Evolutionary conservation across 805 yeast species (phyloP).

Genomic region (Candida parachauliodes): DNA sequence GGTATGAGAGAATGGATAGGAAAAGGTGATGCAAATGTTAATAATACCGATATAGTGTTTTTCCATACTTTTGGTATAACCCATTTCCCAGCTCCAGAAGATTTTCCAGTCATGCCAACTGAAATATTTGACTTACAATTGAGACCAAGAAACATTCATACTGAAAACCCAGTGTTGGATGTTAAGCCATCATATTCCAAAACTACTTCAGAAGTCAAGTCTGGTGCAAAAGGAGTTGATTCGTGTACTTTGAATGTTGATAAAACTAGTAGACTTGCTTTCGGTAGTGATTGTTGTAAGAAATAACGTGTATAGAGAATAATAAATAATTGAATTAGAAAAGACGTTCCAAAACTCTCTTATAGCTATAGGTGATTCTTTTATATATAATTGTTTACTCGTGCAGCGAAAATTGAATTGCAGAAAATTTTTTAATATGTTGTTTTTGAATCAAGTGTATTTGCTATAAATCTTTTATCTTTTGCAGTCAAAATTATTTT

Average conservation of each 20-base stretch:
- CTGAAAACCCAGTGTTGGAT: conserved; percentile 74
- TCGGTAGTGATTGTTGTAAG: conserved; percentile 19
- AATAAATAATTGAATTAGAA: no score
- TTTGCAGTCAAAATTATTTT: background rate
- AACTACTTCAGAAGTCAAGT: conserved; percentile 39
- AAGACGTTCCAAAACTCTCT: no score
- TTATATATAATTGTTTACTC: no score
- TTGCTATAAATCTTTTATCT: background rate
- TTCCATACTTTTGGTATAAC: conserved; percentile 85
- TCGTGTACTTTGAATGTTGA: conserved; percentile 35
- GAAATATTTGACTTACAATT: conserved; percentile 72
- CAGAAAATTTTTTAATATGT: no score
- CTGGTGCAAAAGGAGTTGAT: conserved; percentile 30
- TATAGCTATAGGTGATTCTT: no score
- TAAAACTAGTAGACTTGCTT: conserved; percentile 38
- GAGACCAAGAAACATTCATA: conserved; percentile 77
- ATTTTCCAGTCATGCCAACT: conserved; percentile 86
- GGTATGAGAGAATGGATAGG: conserved; percentile 71
- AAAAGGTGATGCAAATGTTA: conserved; percentile 54
- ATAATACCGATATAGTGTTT: conserved; percentile 66
- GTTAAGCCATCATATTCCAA: conserved; percentile 57
- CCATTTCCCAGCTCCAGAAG: conserved; percentile 87
- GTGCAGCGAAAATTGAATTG: no score
- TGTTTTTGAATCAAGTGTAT: background rate
- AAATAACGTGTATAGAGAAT: no score